phyloP scores from a whole-genome alignment of 495 filamentous ascomycete genomes.

The Penicillium angulare region DNA sequence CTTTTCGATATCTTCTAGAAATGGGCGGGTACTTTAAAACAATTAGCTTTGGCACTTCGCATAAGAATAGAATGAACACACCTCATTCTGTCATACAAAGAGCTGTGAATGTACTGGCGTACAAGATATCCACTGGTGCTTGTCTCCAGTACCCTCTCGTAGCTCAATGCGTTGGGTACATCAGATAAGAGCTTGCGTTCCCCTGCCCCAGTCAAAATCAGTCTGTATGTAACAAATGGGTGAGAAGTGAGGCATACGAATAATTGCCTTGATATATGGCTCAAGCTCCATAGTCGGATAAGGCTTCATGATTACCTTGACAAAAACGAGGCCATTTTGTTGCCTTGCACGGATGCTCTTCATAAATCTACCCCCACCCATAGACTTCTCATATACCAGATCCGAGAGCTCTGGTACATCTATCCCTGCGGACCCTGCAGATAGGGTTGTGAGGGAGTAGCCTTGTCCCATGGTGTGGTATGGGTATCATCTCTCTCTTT shows the following conservation, averaged over 20 bases:
- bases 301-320: conserved; percentile 93
- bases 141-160: conserved; percentile 88
- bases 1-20: conserved; percentile 96
- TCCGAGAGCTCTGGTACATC: conserved; percentile 91
- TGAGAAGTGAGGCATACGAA: conserved; percentile 52
- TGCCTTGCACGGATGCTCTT: conserved; percentile 91
- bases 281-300: conserved; percentile 73
- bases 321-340: conserved; percentile 84
- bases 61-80: conserved; percentile 24
- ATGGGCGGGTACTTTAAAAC: conserved; percentile 82
- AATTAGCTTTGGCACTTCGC: conserved; percentile 3
- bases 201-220: conserved; percentile 47
- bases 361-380: conserved; percentile 94
- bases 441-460: conserved; percentile 87
- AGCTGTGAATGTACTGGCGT: conserved; percentile 95
- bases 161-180: conserved; percentile 87
- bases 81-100: conserved; percentile 93
- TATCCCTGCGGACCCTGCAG: conserved; percentile 86
- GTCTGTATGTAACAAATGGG: conserved; percentile 4
- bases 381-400: conserved; percentile 84
- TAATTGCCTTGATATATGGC: conserved; percentile 70
- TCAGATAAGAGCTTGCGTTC: conserved; percentile 77
- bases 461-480: conserved; percentile 83
- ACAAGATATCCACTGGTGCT: conserved; percentile 88
- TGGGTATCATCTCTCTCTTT: conserved; percentile 34